These are phyloP conservation scores for Lipomyces starkeyi DNA, from an alignment of 805 yeast species.

Conservation along the genomic window DNA sequence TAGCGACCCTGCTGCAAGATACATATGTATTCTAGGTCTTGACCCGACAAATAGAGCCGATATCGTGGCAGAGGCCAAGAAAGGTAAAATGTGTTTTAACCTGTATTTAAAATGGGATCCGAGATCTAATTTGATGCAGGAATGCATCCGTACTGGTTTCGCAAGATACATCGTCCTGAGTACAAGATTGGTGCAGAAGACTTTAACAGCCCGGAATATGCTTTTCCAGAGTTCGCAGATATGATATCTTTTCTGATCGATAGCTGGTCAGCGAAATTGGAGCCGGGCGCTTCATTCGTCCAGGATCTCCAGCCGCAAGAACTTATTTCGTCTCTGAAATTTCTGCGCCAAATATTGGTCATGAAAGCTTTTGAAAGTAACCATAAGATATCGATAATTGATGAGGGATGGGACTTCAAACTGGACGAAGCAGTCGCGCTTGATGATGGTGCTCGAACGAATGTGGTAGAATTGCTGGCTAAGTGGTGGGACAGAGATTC, in stretches of 20 bases:
- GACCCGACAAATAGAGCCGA: slow-evolving; percentile 66
- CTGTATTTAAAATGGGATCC: not conserved
- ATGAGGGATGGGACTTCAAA: slow-evolving; percentile 75
- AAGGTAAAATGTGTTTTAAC: slow-evolving; percentile 47
- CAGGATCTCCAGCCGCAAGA: slow-evolving; percentile 29
- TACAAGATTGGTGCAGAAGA: slow-evolving; percentile 45
- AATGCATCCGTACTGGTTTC: slow-evolving; percentile 81
- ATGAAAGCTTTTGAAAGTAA: slow-evolving; percentile 65
- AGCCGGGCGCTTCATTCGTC: not conserved
- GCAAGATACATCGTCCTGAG: slow-evolving; percentile 53
- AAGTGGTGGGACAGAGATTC: slow-evolving; percentile 12
- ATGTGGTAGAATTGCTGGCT: slow-evolving; percentile 10
- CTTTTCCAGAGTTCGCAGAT: slow-evolving; percentile 62
- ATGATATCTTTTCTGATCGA: slow-evolving; percentile 38
- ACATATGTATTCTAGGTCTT: slow-evolving; percentile 70
- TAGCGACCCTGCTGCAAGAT: slow-evolving; percentile 67
- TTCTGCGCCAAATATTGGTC: slow-evolving; percentile 63
- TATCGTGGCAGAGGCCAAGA: slow-evolving; percentile 75
- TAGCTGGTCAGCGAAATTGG: slow-evolving; percentile 6
- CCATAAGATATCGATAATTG: slow-evolving; percentile 63
- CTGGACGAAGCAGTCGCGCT: slow-evolving; percentile 70
- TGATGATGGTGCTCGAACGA: slow-evolving; percentile 58
- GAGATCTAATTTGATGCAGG: slow-evolving; percentile 44
- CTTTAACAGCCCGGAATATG: slow-evolving; percentile 43
- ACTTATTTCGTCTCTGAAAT: slow-evolving; percentile 53